Percentiles rank a stretch among this genome's conserved stretches.
Evolutionary conservation across 805 yeast species (phyloP).

Genomic region (Teunomyces atbi): DNA sequence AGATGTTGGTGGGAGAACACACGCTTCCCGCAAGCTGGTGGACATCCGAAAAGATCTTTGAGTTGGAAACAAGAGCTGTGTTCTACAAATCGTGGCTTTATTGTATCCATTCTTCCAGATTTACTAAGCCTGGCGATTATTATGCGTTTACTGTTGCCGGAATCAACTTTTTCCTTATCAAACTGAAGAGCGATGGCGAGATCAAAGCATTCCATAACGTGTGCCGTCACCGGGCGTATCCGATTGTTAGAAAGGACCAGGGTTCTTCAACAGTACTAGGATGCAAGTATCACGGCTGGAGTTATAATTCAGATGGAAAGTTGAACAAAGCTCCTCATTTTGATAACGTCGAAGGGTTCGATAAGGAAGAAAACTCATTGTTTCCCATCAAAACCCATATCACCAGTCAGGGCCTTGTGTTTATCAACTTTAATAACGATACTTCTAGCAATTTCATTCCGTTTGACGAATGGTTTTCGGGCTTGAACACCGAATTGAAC

Average conservation of each 20-base stretch:
- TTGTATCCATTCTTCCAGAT: constrained; percentile 51
- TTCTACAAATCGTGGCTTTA: constrained; percentile 58
- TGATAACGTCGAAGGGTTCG: constrained; percentile 57
- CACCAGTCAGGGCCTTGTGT: constrained; percentile 56
- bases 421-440: constrained; percentile 50
- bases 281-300: constrained; percentile 66
- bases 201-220: constrained; percentile 63
- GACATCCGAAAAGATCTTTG: constrained; percentile 58
- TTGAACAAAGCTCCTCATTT: constrained; percentile 63
- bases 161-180: constrained; percentile 54
- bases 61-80: constrained; percentile 56
- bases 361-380: constrained; percentile 53
- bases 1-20: constrained; percentile 30
- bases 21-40: constrained; percentile 69
- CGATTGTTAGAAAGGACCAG: constrained; percentile 55
- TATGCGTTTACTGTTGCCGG: constrained; percentile 50
- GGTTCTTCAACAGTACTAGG: constrained; percentile 60
- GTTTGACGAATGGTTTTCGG: constrained; percentile 53
- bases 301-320: constrained; percentile 59
- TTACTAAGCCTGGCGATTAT: constrained; percentile 58
- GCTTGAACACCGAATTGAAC: constrained; percentile 49
- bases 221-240: constrained; percentile 65
- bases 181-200: constrained; percentile 44
- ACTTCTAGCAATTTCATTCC: constrained; percentile 42
- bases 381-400: constrained; percentile 54